Evolutionary conservation across 331 rosid species (phyloP).

Genomic region (Phaseolus coccineus): DNA sequence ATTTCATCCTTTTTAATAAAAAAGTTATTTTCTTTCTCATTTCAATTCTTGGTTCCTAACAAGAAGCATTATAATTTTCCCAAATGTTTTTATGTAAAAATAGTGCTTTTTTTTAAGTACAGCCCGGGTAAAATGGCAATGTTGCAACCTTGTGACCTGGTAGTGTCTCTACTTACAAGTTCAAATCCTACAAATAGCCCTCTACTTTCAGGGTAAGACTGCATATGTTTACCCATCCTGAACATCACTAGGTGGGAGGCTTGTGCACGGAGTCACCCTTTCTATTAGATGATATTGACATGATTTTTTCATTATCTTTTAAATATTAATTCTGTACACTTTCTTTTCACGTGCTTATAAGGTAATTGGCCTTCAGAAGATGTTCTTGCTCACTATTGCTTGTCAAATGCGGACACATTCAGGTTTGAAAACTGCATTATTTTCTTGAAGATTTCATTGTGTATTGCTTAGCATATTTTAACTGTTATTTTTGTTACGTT

Average conservation of each 20-base stretch:
- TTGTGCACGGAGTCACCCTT: not conserved
- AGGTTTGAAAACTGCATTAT: constrained; percentile 55
- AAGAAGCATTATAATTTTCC: constrained; percentile 15
- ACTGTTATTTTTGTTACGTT: constrained; percentile 25
- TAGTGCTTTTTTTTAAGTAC: not conserved
- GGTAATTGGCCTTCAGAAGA: constrained; percentile 99
- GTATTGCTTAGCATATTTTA: constrained; percentile 31
- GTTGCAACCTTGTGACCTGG: not conserved
- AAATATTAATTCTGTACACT: constrained; percentile 21
- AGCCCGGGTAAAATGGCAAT: not conserved
- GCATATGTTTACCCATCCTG: not conserved
- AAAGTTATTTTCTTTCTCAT: no score
- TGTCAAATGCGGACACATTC: constrained; percentile 66
- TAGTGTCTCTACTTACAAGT: not conserved
- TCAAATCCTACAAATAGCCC: not conserved
- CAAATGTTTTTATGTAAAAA: constrained; percentile 9
- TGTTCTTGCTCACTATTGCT: constrained; percentile 87
- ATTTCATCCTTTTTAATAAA: no score
- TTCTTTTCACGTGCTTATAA: constrained; percentile 45
- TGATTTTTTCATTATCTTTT: constrained; percentile 12
- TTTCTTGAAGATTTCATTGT: constrained; percentile 25
- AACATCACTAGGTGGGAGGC: not conserved
- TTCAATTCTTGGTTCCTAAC: no score
- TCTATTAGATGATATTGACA: not conserved
- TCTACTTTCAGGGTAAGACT: not conserved